These are phyloP conservation scores for Colletotrichum scovillei DNA, from an alignment of 2,329 filamentous ascomycete species.

Conservation along the genomic window DNA sequence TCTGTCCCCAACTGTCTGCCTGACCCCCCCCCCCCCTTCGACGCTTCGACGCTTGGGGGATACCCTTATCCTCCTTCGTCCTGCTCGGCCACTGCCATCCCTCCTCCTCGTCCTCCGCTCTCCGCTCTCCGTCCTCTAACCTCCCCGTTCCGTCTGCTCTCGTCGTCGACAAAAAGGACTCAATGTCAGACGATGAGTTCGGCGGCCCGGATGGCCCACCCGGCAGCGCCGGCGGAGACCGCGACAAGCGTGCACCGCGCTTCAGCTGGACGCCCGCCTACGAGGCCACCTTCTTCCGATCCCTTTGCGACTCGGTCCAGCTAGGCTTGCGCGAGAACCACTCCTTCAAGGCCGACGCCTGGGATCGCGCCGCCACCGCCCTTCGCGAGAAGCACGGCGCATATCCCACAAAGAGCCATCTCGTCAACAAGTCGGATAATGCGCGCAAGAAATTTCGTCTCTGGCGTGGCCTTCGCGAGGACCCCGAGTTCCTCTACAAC, in stretches of 20 bases:
- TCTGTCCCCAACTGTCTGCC: not conserved
- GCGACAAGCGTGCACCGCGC: slow-evolving; percentile 56
- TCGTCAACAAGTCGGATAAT: slow-evolving; percentile 74
- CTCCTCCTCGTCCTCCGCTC: not conserved
- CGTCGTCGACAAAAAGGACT: not conserved
- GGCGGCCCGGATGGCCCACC: slow-evolving; percentile 31
- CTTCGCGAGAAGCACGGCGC: slow-evolving; percentile 66
- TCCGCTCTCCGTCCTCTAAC: no score
- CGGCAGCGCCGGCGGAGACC: slow-evolving; percentile 30
- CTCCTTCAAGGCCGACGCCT: slow-evolving; percentile 71
- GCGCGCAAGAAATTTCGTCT: slow-evolving; percentile 72
- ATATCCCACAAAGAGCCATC: slow-evolving; percentile 69
- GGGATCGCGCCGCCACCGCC: slow-evolving; percentile 67
- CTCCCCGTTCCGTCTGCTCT: slow-evolving; percentile 32
- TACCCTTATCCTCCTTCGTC: slow-evolving; percentile 9
- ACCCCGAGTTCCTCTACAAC: slow-evolving; percentile 68
- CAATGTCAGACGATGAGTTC: slow-evolving; percentile 55
- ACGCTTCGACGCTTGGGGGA: not conserved
- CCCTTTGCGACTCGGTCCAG: slow-evolving; percentile 69
- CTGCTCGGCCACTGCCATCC: not conserved
- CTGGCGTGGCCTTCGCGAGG: slow-evolving; percentile 68
- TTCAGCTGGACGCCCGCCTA: slow-evolving; percentile 71
- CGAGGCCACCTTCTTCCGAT: slow-evolving; percentile 71
- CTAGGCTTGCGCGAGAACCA: slow-evolving; percentile 67
- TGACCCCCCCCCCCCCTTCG: not conserved